Evolutionary conservation across 176 grass and related monocot genomes (phyloP), one percentile per base, ranked within the genome.

Genomic region (Paspalum notatum): DNA sequence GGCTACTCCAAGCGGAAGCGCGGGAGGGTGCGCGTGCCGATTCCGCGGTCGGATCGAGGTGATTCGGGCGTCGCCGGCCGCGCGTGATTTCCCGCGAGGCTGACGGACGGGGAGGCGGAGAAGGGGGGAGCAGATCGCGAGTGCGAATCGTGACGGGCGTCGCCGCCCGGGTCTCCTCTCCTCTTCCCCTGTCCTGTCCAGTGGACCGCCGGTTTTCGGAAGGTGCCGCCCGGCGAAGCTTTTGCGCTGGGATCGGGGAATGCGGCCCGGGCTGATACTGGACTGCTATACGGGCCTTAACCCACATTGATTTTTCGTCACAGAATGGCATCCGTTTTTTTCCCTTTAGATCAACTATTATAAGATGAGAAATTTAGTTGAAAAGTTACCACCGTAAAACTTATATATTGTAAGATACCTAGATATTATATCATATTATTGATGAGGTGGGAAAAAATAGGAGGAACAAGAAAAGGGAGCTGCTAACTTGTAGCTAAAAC

Each of bases 41-140:
- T 41, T 51, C 46, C 69, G 5, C 14, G 13, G 59, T 54, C 43
- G 62, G 62, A 68, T 80, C 69, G 75, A 59, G 52, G 68, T 32
- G 61, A 66, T 58, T 49, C 12, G 20, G 60, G 42, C 42, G 74
- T 40, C 73, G 49, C 53, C 38, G 83, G 49, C 53, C 38, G 83
- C 15, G 61, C 61, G 70, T n/a, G 47, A 83, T 83, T 83, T 66
- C 47, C 59, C 59, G 70, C 70, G 48, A 55, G 21, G 18, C 77
- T 32, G 1, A 52, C 32, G 82, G 21, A 4, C 39, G 25, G 44
- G 37, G 62, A 44, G 83, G 42, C 22, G 22, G n/a, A 55, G 48
- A 7, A 5, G 14, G 17, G 18, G 60, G 77, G 32, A 32, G 14
- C 61, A 39, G 66, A n/a, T 41, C 71, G 71, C 71, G 49, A 13